phyloP scores from a whole-genome alignment of 306 rosid genomes.

The Dicorynia guianensis region DNA sequence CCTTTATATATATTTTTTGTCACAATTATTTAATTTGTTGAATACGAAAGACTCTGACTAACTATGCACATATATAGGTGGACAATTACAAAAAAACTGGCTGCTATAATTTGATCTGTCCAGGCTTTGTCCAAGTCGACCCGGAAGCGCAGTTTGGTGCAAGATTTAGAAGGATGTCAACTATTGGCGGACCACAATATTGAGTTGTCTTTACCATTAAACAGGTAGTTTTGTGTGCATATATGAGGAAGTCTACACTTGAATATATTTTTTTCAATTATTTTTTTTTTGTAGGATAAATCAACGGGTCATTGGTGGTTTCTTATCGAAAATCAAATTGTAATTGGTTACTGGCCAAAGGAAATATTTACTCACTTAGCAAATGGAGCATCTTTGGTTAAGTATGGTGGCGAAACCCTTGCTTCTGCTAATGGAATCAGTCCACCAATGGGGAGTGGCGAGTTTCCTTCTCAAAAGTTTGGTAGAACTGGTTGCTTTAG shows the following conservation, averaged over 20 bases:
- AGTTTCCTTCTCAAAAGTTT: background rate
- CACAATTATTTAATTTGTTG: no score
- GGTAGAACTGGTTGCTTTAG: background rate
- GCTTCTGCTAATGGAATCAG: background rate
- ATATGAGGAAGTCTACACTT: no score
- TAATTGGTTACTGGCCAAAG: constrained; percentile 34
- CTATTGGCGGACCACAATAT: no score
- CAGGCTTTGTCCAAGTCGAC: no score
- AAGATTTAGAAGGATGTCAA: no score
- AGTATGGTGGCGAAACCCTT: constrained; percentile 27
- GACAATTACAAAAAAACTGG: background rate
- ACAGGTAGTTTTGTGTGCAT: background rate
- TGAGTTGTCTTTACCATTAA: background rate
- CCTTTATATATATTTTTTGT: no score
- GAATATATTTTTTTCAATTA: no score
- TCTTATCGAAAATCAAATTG: no score
- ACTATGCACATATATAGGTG: background rate
- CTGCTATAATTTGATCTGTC: no score
- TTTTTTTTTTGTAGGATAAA: constrained; percentile 7
- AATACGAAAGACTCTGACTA: no score
- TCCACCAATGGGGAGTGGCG: constrained; percentile 40
- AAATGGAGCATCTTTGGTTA: background rate
- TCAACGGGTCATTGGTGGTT: background rate
- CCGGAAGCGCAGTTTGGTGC: no score
- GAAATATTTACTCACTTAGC: constrained; percentile 4